Evolutionary conservation across 2,329 filamentous ascomycete genomes (phyloP).

Genomic region (Microsporum ferrugineum): DNA sequence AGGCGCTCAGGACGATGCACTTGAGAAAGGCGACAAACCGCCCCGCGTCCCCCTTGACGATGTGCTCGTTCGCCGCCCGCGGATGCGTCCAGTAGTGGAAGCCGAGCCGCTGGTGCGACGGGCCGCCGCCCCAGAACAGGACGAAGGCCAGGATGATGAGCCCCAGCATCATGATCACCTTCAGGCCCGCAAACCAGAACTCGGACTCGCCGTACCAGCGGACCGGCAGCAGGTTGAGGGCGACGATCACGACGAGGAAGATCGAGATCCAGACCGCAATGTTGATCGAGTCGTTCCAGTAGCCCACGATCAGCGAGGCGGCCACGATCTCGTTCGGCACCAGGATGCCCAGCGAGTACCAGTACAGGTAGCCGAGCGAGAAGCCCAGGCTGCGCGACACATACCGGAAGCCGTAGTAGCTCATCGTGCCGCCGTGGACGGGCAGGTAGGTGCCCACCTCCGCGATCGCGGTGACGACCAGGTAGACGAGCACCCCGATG

Average conservation of each 20-base stretch:
- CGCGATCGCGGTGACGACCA: conserved; percentile 37
- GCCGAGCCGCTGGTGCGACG: conserved; percentile 39
- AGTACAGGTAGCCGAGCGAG: conserved; percentile 37
- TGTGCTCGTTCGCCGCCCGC: conserved; percentile 39
- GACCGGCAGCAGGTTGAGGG: conserved; percentile 39
- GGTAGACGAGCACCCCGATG: conserved; percentile 37
- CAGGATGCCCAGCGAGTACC: conserved; percentile 38
- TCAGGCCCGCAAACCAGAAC: conserved; percentile 44
- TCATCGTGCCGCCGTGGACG: conserved; percentile 35
- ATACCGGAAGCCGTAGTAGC: conserved; percentile 34
- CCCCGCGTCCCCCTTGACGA: conserved; percentile 37
- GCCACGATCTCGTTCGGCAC: conserved; percentile 52
- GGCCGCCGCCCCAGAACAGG: conserved; percentile 47
- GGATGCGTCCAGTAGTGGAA: conserved; percentile 43
- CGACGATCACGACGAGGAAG: conserved; percentile 47
- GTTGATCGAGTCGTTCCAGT: conserved; percentile 42
- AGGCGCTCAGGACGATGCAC: conserved; percentile 41
- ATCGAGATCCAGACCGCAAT: conserved; percentile 44
- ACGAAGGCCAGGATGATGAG: conserved; percentile 44
- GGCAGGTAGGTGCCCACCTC: conserved; percentile 35
- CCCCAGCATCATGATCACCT: conserved; percentile 42
- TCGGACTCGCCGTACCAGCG: conserved; percentile 43
- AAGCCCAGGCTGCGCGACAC: conserved; percentile 34
- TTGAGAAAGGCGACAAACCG: conserved; percentile 44
- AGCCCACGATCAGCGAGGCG: conserved; percentile 53